Evolutionary conservation across 176 grass and related monocot species (phyloP).

Genomic region (Saccharum officinarum): DNA sequence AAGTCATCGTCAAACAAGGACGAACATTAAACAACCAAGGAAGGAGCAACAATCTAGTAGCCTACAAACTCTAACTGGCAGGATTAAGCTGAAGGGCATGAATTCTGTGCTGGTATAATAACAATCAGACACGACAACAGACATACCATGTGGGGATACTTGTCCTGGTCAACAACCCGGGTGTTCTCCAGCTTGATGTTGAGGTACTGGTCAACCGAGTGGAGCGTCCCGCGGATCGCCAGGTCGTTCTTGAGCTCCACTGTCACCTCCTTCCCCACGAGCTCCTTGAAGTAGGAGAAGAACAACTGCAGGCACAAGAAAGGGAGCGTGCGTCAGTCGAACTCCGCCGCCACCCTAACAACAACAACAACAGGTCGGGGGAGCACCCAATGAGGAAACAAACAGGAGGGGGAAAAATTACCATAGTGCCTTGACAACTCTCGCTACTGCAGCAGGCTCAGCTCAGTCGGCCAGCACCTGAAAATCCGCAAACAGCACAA

Average conservation of each 20-base stretch:
- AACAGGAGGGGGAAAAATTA: background rate
- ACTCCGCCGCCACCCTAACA: background rate
- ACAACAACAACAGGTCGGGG: background rate
- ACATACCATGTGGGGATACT: constrained; percentile 94
- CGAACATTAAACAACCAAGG: background rate
- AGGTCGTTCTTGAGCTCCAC: constrained; percentile 97
- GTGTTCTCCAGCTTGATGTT: constrained; percentile 99
- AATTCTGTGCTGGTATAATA: background rate
- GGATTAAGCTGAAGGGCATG: background rate
- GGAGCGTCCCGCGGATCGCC: constrained; percentile 85
- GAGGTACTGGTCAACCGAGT: constrained; percentile 94
- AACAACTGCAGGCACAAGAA: constrained; percentile 54
- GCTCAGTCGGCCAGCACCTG: background rate
- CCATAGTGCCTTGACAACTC: constrained; percentile 26
- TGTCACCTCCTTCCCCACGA: constrained; percentile 96
- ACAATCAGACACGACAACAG: background rate
- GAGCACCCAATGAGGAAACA: background rate
- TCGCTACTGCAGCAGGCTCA: background rate
- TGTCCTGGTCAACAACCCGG: constrained; percentile 82
- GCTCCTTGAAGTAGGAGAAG: constrained; percentile 98
- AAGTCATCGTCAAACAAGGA: background rate
- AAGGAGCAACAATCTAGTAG: background rate
- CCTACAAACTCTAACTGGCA: background rate
- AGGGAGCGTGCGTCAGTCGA: background rate
- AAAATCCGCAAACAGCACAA: background rate